Percentiles rank a stretch among this genome's conserved stretches.
Evolutionary conservation across 2,329 filamentous ascomycete species (phyloP).

Genomic region (Fusarium neocosmosporiellum): DNA sequence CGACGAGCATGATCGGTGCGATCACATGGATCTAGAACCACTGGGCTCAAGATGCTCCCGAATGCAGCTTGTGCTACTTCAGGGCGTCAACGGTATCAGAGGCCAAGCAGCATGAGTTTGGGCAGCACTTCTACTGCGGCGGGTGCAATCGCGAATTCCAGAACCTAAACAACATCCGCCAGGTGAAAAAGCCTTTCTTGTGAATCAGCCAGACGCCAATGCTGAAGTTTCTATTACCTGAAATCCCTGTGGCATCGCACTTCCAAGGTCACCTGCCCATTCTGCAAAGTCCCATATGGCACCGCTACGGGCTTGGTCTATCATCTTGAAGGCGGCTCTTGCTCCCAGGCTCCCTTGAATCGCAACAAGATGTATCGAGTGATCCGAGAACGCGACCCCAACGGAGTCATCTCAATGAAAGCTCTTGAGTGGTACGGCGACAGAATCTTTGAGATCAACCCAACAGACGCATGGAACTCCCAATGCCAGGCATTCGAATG

Average conservation of each 20-base stretch:
- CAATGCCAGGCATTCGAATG: constrained; percentile 42
- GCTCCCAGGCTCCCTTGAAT: constrained; percentile 59
- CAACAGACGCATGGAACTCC: constrained; percentile 57
- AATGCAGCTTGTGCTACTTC: constrained; percentile 45
- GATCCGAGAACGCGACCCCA: constrained; percentile 59
- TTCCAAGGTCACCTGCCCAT: constrained; percentile 58
- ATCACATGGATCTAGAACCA: constrained; percentile 50
- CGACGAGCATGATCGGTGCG: constrained; percentile 24
- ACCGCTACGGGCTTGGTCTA: constrained; percentile 65
- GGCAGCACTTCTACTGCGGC: constrained; percentile 47
- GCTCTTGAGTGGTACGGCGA: constrained; percentile 57
- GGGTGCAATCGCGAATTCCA: constrained; percentile 49
- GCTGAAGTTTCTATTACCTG: constrained; percentile 58
- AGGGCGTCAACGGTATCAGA: background rate
- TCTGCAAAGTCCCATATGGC: constrained; percentile 59
- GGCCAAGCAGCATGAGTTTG: constrained; percentile 43
- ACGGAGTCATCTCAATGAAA: constrained; percentile 62
- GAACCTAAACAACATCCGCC: constrained; percentile 35
- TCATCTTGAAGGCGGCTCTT: constrained; percentile 68
- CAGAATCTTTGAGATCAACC: constrained; percentile 49
- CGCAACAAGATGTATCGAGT: constrained; percentile 61
- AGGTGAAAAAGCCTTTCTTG: background rate
- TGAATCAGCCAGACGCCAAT: fast-evolving
- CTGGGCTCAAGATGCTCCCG: constrained; percentile 25
- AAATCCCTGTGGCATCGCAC: constrained; percentile 60